Evolutionary conservation across 2,329 filamentous ascomycete species (phyloP).

Genomic region (Ascochyta rabiei): DNA sequence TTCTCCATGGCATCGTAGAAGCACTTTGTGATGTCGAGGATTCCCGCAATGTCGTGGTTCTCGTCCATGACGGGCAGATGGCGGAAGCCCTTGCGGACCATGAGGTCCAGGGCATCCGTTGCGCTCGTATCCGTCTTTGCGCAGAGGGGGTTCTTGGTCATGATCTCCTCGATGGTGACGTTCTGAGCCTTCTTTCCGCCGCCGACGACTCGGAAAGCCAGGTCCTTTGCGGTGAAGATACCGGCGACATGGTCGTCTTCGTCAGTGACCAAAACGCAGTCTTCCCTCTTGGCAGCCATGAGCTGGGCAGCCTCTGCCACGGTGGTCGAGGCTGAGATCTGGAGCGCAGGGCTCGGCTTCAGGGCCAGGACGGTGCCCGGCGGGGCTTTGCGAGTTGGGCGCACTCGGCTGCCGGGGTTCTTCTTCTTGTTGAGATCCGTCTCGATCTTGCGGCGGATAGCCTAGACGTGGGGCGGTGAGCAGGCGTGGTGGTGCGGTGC

Average conservation of each 20-base stretch:
- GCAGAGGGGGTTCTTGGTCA: slow-evolving; percentile 99
- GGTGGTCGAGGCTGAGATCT: slow-evolving; percentile 94
- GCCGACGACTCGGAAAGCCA: slow-evolving; percentile 95
- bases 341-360: slow-evolving; percentile 91
- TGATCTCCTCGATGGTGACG: slow-evolving; percentile 95
- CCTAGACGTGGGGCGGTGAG: slow-evolving; percentile 59
- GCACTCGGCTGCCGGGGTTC: slow-evolving; percentile 75
- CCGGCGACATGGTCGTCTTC: slow-evolving; percentile 97
- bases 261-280: slow-evolving; percentile 96
- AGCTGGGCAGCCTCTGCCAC: slow-evolving; percentile 96
- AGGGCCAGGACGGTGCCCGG: slow-evolving; percentile 95
- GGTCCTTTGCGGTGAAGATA: slow-evolving; percentile 98
- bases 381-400: slow-evolving; percentile 89
- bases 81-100: slow-evolving; percentile 97
- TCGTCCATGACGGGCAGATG: slow-evolving; percentile 99
- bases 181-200: slow-evolving; percentile 85
- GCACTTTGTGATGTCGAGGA: slow-evolving; percentile 98
- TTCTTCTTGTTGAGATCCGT: slow-evolving; percentile 98
- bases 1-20: slow-evolving; percentile 99
- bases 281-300: slow-evolving; percentile 98
- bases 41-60: slow-evolving; percentile 98
- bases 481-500: background rate
- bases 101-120: slow-evolving; percentile 94
- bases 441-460: slow-evolving; percentile 96
- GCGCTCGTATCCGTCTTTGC: slow-evolving; percentile 97